A percentile compares a stretch with the other conserved stretches of the same genome.
Evolutionary conservation across 495 filamentous ascomycete genomes (phyloP).

Genomic region (Xylaria flabelliformis): DNA sequence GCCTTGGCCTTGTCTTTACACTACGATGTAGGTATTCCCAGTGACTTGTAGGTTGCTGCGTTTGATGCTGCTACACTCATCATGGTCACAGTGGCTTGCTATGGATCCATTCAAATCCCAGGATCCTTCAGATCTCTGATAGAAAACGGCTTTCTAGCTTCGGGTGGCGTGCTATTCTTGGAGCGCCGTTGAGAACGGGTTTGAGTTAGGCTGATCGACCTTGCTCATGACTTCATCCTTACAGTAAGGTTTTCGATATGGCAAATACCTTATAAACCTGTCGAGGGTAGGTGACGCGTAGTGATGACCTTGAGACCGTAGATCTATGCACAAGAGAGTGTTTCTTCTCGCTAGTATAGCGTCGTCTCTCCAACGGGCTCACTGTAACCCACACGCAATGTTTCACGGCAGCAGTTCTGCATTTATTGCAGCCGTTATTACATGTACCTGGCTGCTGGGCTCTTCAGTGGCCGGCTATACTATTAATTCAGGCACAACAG

Average conservation of each 20-base stretch:
- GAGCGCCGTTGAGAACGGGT: background rate
- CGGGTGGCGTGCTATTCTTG: background rate
- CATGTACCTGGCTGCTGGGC: slow-evolving; percentile 3
- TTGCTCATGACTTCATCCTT: background rate
- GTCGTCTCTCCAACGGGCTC: background rate
- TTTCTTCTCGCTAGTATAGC: background rate
- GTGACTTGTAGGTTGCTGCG: background rate
- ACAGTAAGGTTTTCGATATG: slow-evolving; percentile 4
- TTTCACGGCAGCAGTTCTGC: background rate
- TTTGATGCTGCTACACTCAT: background rate
- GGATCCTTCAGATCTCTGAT: background rate
- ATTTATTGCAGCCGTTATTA: background rate
- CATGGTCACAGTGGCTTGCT: background rate
- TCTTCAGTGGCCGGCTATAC: background rate
- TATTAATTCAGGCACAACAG: background rate
- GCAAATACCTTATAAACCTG: slow-evolving; percentile 2
- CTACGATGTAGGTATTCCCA: background rate
- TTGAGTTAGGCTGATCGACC: background rate
- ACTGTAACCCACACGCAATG: slow-evolving; percentile 4
- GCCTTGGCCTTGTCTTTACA: background rate
- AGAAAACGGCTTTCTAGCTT: background rate
- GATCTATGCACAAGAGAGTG: background rate
- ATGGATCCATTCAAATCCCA: background rate
- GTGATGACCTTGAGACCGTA: background rate
- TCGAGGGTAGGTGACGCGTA: background rate